Percentiles rank a stretch among this genome's conserved stretches.
Evolutionary conservation across 2,329 filamentous ascomycete genomes (phyloP).

Genomic region (Epichloe hybrida): DNA sequence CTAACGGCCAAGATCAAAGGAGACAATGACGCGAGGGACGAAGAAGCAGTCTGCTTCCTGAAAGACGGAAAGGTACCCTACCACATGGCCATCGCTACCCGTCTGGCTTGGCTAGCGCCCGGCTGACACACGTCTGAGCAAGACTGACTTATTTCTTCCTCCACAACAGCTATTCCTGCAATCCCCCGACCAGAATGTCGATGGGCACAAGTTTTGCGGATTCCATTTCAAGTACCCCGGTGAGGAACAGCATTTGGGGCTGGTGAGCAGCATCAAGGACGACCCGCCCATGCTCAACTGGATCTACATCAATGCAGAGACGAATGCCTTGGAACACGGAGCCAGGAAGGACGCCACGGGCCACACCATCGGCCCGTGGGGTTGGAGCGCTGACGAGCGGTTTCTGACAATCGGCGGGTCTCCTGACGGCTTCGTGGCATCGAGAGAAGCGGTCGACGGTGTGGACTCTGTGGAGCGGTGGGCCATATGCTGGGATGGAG

Average conservation of each 20-base stretch:
- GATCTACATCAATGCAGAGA: slow-evolving; percentile 40
- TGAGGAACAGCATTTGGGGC: slow-evolving; percentile 35
- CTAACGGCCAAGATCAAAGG: slow-evolving; percentile 31
- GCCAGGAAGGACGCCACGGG: slow-evolving; percentile 56
- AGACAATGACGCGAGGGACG: slow-evolving; percentile 21
- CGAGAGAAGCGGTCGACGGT: slow-evolving; percentile 17
- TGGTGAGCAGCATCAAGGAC: slow-evolving; percentile 38
- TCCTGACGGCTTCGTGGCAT: slow-evolving; percentile 27
- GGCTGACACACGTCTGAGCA: no score
- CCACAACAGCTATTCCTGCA: slow-evolving; percentile 37
- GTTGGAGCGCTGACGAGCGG: slow-evolving; percentile 47
- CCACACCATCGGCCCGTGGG: slow-evolving; percentile 72
- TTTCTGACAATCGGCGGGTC: slow-evolving; percentile 29
- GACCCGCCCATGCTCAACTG: slow-evolving; percentile 44
- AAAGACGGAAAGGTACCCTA: slow-evolving; percentile 37
- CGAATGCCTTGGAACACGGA: slow-evolving; percentile 32
- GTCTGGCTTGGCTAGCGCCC: no score
- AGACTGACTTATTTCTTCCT: no score
- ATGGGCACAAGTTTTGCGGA: slow-evolving; percentile 46
- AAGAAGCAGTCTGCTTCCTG: slow-evolving; percentile 29
- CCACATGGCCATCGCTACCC: no score
- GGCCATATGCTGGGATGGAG: slow-evolving; percentile 26
- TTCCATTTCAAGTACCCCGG: slow-evolving; percentile 52
- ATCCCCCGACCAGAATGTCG: slow-evolving; percentile 32
- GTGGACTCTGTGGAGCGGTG: slow-evolving; percentile 17